Evolutionary conservation across 1,284 basidiomycete species (phyloP), one percentile per base, ranked within the genome.

Genomic region (Trichosporon ovoides): DNA sequence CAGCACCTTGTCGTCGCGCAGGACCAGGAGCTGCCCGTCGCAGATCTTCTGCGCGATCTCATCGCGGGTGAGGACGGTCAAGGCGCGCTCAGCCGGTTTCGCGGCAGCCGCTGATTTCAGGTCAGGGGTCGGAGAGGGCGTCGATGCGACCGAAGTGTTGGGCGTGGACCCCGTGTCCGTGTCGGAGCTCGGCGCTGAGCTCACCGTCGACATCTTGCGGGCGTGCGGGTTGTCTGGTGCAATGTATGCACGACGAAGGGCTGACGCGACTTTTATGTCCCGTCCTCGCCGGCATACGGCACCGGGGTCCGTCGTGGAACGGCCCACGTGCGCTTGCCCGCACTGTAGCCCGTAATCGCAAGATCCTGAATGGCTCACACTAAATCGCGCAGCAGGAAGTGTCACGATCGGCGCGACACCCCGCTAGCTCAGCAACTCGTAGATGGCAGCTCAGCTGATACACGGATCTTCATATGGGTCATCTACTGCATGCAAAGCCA

Each of bases 1-100:
- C 65, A 97, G 85, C 63, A 98, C 85, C 60, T 83, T 81, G 64
- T 83, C 81, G 68, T 84, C 80, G 79, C 90, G 88, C 62, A 98
- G 81, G 74, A 98, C 83, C 65, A 98, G 83, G 54, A 82, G 79
- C 61, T 93, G 84, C 56, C 93, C 92, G 1, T 80, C 80, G 68
- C 89, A 81, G 68, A 96, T 89, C 6, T 69, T 64, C 19, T 51
- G 2, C 11, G 73, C 71, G 57, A 78, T 59, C n/a, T 71, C 66
- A 12, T 57, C 38, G 5, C 74, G 70, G 1, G 60, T 53, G 11
- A 48, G 43, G 7, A 24, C 22, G 13, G 31, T 36, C 31, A n/a
- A 19, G 5, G 20, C 16, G 12, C 35, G 36, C 18, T 36, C 13
- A 22, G 43, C 6, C 11, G 2, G 22, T 10, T 18, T 18, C 16